phyloP scores from a whole-genome alignment of 2,329 filamentous ascomycete genomes.

The Pezicula radicicola region DNA sequence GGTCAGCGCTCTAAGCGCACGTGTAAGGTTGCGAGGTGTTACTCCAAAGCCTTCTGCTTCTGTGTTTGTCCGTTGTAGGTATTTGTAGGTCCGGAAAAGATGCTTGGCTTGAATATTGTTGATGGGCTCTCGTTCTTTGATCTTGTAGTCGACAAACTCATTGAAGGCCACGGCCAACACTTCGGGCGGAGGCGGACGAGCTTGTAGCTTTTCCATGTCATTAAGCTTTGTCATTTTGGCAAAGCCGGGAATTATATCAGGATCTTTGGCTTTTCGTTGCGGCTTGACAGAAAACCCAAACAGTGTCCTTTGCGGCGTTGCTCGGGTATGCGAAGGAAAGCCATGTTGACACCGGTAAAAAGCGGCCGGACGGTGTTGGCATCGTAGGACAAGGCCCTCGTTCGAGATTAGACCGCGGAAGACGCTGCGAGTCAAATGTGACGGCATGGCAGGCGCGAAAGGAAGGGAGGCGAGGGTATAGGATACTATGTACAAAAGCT shows the following conservation, averaged over 20 bases:
- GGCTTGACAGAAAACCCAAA: conserved; percentile 61
- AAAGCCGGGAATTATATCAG: conserved; percentile 68
- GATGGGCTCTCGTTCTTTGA: conserved; percentile 44
- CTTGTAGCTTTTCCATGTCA: conserved; percentile 57
- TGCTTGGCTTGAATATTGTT: conserved; percentile 67
- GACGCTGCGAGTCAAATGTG: conserved; percentile 57
- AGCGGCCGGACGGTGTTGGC: conserved; percentile 17
- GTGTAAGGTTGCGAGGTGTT: conserved; percentile 10
- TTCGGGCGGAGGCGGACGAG: conserved; percentile 60
- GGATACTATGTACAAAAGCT: conserved; percentile 11
- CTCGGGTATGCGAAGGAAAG: conserved; percentile 31
- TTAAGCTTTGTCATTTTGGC: conserved; percentile 67
- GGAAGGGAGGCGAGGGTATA: background rate
- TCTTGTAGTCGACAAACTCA: conserved; percentile 58
- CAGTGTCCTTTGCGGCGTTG: conserved; percentile 48
- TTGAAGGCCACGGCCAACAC: conserved; percentile 65
- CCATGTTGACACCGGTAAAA: conserved; percentile 34
- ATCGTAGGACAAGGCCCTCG: conserved; percentile 34
- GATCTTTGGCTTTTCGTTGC: conserved; percentile 55
- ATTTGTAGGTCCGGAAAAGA: conserved; percentile 55
- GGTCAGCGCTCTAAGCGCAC: conserved; percentile 11
- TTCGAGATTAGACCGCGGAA: conserved; percentile 54
- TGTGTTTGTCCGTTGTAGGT: conserved; percentile 43
- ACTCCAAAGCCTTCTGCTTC: conserved; percentile 14
- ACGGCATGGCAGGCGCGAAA: conserved; percentile 43